A percentile compares a stretch with the other conserved stretches of the same genome.
These are phyloP conservation scores for Ogataea populi-albae DNA, from an alignment of 805 yeast species.

Conservation along the genomic window DNA sequence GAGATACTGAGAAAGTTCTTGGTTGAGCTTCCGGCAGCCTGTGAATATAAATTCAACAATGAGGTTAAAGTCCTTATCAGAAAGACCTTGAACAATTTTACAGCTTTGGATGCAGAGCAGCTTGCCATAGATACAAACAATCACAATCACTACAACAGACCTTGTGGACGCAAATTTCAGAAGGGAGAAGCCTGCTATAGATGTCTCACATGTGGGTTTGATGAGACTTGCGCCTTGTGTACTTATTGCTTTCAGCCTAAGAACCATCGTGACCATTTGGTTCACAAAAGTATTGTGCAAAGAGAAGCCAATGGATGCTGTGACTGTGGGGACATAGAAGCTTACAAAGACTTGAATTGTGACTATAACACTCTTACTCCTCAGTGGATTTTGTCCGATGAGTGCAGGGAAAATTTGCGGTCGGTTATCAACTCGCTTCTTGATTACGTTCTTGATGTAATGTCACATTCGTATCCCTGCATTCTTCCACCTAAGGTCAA, in stretches of 20 bases:
- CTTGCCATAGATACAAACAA: conserved; percentile 22
- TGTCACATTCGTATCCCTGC: conserved; percentile 47
- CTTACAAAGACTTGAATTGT: conserved; percentile 64
- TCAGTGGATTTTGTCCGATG: conserved; percentile 38
- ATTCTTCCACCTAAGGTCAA: conserved; percentile 24
- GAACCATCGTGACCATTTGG: conserved; percentile 70
- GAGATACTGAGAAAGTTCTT: conserved; percentile 32
- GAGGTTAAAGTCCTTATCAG: conserved; percentile 35
- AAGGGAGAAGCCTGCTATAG: conserved; percentile 82
- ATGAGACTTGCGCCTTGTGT: conserved; percentile 84
- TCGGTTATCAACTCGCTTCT: conserved; percentile 45
- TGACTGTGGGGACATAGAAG: conserved; percentile 88
- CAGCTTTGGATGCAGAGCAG: conserved; percentile 14
- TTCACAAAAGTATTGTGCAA: conserved; percentile 59
- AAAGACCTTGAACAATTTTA: conserved; percentile 31
- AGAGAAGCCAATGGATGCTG: conserved; percentile 75
- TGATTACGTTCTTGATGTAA: conserved; percentile 62
- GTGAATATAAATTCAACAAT: conserved; percentile 32
- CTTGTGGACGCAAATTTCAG: conserved; percentile 70
- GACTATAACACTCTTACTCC: conserved; percentile 22
- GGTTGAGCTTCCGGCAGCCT: conserved; percentile 37
- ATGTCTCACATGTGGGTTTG: conserved; percentile 72
- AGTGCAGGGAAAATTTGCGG: conserved; percentile 32
- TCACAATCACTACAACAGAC: conserved; percentile 55
- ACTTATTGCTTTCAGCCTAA: conserved; percentile 68